Evolutionary conservation across 2,329 filamentous ascomycete genomes (phyloP).

Genomic region (Samsoniella hepiali): DNA sequence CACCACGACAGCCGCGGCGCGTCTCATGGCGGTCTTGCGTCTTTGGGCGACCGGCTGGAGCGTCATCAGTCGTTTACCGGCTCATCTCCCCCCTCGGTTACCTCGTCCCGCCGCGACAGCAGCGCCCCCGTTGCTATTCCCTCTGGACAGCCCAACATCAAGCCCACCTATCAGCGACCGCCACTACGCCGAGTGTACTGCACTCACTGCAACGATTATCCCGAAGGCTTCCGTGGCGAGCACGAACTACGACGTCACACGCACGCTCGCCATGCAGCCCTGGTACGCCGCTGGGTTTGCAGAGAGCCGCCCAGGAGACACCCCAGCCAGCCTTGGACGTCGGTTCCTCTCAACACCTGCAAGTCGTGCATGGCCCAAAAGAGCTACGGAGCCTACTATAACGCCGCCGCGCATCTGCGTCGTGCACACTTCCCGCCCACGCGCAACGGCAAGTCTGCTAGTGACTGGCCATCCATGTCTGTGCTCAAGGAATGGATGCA

Average conservation of each 20-base stretch:
- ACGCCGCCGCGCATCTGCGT: conserved; percentile 56
- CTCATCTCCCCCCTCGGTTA: conserved; percentile 7
- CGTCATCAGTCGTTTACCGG: conserved; percentile 6
- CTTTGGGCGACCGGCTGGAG: conserved; percentile 1
- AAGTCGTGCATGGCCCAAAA: conserved; percentile 57
- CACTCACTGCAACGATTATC: conserved; percentile 73
- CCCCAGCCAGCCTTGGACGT: conserved; percentile 36
- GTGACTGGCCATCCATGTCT: conserved; percentile 57
- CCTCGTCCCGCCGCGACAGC: conserved; percentile 12
- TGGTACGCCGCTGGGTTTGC: conserved; percentile 56
- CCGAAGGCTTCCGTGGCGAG: conserved; percentile 84
- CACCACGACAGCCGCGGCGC: not conserved
- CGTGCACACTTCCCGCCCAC: conserved; percentile 56
- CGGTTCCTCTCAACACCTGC: conserved; percentile 52
- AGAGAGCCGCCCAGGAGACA: conserved; percentile 43
- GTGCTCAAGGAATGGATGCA: conserved; percentile 60
- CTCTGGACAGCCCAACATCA: conserved; percentile 22
- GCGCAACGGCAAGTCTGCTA: conserved; percentile 51
- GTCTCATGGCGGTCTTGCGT: not conserved
- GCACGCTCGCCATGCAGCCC: conserved; percentile 54
- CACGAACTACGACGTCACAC: conserved; percentile 75
- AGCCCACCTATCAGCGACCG: conserved; percentile 47
- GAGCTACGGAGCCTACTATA: conserved; percentile 57
- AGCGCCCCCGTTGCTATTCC: conserved; percentile 14
- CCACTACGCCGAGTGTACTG: conserved; percentile 73